A percentile compares a stretch with the other conserved stretches of the same genome.
phyloP scores from a whole-genome alignment of 108 stramenopile species.

The Cyclotella cryptica region DNA sequence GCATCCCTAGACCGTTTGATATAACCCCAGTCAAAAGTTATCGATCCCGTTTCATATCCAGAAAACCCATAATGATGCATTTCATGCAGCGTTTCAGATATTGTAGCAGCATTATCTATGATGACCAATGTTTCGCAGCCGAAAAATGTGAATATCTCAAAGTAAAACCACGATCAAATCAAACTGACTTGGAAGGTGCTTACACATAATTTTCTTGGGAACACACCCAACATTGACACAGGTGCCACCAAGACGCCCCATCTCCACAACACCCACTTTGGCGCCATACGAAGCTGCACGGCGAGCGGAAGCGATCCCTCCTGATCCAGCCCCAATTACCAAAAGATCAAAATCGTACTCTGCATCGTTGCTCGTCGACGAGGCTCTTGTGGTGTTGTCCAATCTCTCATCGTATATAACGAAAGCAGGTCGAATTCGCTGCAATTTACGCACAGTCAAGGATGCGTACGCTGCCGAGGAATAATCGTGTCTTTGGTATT shows the following conservation, averaged over 20 bases:
- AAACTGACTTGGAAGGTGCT: slow-evolving; percentile 1
- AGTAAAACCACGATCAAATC: neutral
- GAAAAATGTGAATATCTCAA: neutral
- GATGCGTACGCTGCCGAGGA: slow-evolving; percentile 16
- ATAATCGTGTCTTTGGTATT: slow-evolving; percentile 5
- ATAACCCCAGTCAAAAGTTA: slow-evolving; percentile 78
- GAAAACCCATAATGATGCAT: slow-evolving; percentile 71
- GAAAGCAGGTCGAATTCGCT: slow-evolving; percentile 15
- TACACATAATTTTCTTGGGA: slow-evolving; percentile 75
- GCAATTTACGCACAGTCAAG: neutral
- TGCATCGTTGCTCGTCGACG: neutral
- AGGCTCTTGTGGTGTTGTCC: neutral
- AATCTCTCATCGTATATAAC: neutral
- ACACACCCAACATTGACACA: slow-evolving; percentile 98
- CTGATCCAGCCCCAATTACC: slow-evolving; percentile 88
- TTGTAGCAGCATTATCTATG: slow-evolving; percentile 74
- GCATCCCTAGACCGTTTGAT: slow-evolving; percentile 78
- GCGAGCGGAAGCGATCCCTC: slow-evolving; percentile 77
- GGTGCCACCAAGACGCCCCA: slow-evolving; percentile 88
- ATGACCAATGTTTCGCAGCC: neutral
- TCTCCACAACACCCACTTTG: slow-evolving; percentile 91
- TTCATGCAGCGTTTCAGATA: slow-evolving; percentile 79
- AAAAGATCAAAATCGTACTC: slow-evolving; percentile 78
- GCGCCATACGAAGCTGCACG: slow-evolving; percentile 88
- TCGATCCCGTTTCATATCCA: slow-evolving; percentile 49